Evolutionary conservation across 305 asterid species (phyloP).

Genomic region (Fraxinus velutina): DNA sequence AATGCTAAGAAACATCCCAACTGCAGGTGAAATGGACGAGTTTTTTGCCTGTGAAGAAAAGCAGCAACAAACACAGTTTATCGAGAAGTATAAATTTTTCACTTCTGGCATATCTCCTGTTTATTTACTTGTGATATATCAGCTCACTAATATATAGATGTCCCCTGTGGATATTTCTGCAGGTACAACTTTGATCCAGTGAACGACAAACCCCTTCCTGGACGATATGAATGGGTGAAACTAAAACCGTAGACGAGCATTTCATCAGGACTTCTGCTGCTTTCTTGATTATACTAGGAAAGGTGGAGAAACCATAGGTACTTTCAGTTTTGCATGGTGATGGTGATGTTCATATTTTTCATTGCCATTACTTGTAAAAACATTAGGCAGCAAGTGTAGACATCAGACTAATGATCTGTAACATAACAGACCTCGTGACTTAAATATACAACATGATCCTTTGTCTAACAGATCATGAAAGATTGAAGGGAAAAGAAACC

Average conservation of each 20-base stretch:
- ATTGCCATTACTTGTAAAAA: conserved; percentile 28
- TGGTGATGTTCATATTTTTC: conserved; percentile 19
- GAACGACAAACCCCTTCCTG: conserved; percentile 37
- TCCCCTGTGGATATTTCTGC: conserved; percentile 4
- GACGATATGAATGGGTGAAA: conserved; percentile 34
- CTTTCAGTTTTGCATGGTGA: conserved; percentile 17
- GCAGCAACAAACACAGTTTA: conserved; percentile 28
- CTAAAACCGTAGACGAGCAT: conserved; percentile 10
- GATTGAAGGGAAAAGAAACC: not conserved
- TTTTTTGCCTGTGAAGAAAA: conserved; percentile 24
- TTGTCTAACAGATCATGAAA: conserved; percentile 36
- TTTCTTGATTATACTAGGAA: conserved; percentile 16
- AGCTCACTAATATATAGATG: not conserved
- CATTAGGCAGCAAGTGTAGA: conserved; percentile 29
- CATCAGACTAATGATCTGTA: conserved; percentile 40
- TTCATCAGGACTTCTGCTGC: conserved; percentile 21
- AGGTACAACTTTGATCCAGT: conserved; percentile 44
- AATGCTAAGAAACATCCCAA: conserved; percentile 12
- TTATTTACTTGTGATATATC: not conserved
- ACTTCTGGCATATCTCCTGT: not conserved
- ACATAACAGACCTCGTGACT: conserved; percentile 34
- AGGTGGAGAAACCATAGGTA: conserved; percentile 3
- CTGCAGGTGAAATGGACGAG: conserved; percentile 27
- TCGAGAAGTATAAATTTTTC: conserved; percentile 29
- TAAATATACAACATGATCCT: conserved; percentile 13